Evolutionary conservation across 345 rosid species (phyloP).

Genomic region (Eutrema heterophyllum): DNA sequence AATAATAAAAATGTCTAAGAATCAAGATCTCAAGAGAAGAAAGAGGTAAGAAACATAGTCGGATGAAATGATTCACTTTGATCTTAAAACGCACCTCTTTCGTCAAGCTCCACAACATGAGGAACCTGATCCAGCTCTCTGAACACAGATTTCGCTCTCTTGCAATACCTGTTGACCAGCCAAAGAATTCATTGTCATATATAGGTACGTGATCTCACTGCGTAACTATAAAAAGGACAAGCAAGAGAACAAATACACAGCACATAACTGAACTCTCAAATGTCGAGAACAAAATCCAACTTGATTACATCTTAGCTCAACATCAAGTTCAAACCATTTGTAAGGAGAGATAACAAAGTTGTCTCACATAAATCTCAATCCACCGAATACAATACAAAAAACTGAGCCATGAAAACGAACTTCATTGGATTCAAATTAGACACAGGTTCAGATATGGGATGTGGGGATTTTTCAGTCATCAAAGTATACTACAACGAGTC

Average conservation of each 20-base stretch:
- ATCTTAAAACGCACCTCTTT: slow-evolving; percentile 54
- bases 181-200: neutral
- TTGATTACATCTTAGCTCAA: neutral
- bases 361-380: too few species aligned
- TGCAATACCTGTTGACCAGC: slow-evolving; percentile 58
- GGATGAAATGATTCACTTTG: neutral
- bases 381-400: neutral
- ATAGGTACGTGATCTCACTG: neutral
- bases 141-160: slow-evolving; percentile 77
- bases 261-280: neutral
- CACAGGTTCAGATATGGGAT: neutral
- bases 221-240: neutral
- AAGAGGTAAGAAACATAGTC: neutral
- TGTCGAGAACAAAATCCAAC: neutral
- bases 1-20: neutral
- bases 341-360: neutral
- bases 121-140: slow-evolving; percentile 65
- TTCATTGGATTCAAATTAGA: neutral
- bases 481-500: neutral
- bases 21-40: neutral
- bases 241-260: slow-evolving; percentile 5
- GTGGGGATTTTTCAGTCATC: neutral
- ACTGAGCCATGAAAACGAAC: neutral
- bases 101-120: slow-evolving; percentile 76
- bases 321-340: neutral